Conservation (phyloP, 1,139 yeast genomes). For the Pichia sp. region DNA sequence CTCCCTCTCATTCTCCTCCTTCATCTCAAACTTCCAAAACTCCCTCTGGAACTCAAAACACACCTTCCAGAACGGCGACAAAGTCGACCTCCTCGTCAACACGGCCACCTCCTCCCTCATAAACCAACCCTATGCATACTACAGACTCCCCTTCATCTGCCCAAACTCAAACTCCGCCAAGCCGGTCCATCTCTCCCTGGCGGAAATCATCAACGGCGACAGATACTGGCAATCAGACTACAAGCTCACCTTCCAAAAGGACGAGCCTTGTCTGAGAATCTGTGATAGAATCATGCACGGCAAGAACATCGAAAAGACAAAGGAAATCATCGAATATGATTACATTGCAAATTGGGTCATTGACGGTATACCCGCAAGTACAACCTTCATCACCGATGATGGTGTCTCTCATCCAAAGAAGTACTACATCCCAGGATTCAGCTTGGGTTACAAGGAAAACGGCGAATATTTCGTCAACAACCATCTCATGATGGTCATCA, state of each 20-base stretch:
- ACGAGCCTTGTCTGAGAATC: conserved; percentile 60
- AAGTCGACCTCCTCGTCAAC: conserved; percentile 70
- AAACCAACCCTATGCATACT: conserved; percentile 76
- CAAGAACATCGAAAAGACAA: conserved; percentile 54
- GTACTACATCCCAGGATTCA: conserved; percentile 86
- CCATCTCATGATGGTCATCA: conserved; percentile 76
- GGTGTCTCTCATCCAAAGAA: conserved; percentile 46
- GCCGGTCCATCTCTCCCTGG: conserved; percentile 67
- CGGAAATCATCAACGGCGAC: conserved; percentile 81
- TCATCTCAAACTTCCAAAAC: conserved; percentile 1
- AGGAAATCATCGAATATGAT: conserved; percentile 60
- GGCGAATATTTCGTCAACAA: conserved; percentile 65
- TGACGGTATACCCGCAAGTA: conserved; percentile 88
- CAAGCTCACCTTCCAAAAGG: conserved; percentile 57
- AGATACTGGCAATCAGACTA: conserved; percentile 76
- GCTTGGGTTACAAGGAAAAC: conserved; percentile 66
- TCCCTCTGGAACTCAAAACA: conserved; percentile 32
- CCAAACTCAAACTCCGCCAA: conserved; percentile 55
- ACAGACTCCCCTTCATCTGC: conserved; percentile 79
- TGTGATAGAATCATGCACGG: conserved; percentile 62
- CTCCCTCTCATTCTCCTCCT: background rate
- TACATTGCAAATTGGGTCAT: conserved; percentile 83
- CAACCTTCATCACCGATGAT: conserved; percentile 69
- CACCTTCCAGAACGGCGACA: conserved; percentile 47
- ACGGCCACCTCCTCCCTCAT: conserved; percentile 76